These are phyloP conservation scores for Pholiota conissans DNA, from an alignment of 768 basidiomycete species.

Conservation along the genomic window DNA sequence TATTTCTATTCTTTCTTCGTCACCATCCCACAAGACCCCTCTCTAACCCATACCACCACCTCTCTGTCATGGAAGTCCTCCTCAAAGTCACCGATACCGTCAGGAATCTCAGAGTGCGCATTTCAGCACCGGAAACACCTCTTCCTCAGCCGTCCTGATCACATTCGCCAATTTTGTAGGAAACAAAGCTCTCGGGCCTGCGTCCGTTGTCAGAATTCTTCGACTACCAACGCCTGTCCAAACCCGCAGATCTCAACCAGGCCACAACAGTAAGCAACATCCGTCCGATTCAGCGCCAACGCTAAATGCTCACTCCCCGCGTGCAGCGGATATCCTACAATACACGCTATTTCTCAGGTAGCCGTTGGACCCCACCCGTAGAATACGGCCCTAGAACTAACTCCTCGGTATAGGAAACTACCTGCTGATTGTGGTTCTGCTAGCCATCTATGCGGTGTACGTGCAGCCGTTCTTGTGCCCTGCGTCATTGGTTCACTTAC, in stretches of 20 bases:
- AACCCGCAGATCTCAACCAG: conserved; percentile 78
- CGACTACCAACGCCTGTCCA: conserved; percentile 80
- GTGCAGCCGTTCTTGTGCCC: conserved; percentile 11
- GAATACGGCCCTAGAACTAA: not conserved
- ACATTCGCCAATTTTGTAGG: conserved; percentile 41
- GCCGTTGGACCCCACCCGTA: not conserved
- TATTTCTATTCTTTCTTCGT: conserved; percentile 14
- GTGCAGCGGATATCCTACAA: conserved; percentile 89
- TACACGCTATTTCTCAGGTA: conserved; percentile 85
- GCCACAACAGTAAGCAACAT: conserved; percentile 63
- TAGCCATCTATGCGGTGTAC: conserved; percentile 88
- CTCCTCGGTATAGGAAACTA: conserved; percentile 72
- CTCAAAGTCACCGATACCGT: conserved; percentile 67
- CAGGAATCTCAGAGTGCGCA: conserved; percentile 68
- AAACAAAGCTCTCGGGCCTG: conserved; percentile 75
- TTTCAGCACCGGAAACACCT: not conserved
- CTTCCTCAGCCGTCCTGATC: not conserved
- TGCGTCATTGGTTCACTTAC: not conserved
- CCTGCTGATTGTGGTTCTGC: conserved; percentile 67
- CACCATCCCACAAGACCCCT: conserved; percentile 15
- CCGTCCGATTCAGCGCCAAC: conserved; percentile 3
- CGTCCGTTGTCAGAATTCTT: conserved; percentile 79
- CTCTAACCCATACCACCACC: conserved; percentile 15
- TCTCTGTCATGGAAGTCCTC: conserved; percentile 58
- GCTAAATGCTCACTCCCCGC: conserved; percentile 7